phyloP scores from a whole-genome alignment of 1,284 basidiomycete species.

The Phellinidium pouzarii region DNA sequence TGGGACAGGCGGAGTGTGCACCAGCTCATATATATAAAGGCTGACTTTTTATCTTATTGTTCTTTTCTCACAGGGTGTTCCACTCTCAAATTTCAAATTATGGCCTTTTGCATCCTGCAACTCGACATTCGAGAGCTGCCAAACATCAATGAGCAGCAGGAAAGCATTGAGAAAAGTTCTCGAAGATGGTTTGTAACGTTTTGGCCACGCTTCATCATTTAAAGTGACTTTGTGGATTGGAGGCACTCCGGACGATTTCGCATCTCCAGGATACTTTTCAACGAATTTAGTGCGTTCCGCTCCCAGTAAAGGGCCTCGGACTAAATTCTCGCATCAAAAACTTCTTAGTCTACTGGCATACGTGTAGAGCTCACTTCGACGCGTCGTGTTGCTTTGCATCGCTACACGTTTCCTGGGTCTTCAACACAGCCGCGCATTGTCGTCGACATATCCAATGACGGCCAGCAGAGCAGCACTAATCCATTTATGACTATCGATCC shows the following conservation, averaged over 20 bases:
- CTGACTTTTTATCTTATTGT: background rate
- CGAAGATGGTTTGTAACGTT: slow-evolving; percentile 10
- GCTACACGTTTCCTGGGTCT: slow-evolving; percentile 22
- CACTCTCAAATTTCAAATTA: slow-evolving; percentile 19
- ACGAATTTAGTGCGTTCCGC: slow-evolving; percentile 17
- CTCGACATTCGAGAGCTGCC: slow-evolving; percentile 18
- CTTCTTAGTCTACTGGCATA: slow-evolving; percentile 18
- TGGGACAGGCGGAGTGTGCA: slow-evolving; percentile 22
- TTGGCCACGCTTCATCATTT: background rate
- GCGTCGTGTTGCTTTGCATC: slow-evolving; percentile 21
- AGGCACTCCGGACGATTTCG: slow-evolving; percentile 20
- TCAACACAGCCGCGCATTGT: slow-evolving; percentile 21
- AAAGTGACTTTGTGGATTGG: background rate
- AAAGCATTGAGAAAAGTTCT: slow-evolving; percentile 13
- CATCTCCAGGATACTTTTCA: slow-evolving; percentile 22
- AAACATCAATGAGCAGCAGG: slow-evolving; percentile 15
- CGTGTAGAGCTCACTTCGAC: slow-evolving; percentile 21
- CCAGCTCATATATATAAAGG: background rate
- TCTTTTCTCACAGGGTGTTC: slow-evolving; percentile 13
- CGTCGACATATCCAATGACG: slow-evolving; percentile 21
- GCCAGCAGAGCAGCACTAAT: slow-evolving; percentile 17
- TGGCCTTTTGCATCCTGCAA: slow-evolving; percentile 19
- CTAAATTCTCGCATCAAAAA: background rate
- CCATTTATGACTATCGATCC: slow-evolving; percentile 20
- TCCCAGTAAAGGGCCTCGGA: no score